Base-by-base conservation (phyloP, 2,329 filamentous ascomycete genomes). In the Fusarium acutatum region DNA sequence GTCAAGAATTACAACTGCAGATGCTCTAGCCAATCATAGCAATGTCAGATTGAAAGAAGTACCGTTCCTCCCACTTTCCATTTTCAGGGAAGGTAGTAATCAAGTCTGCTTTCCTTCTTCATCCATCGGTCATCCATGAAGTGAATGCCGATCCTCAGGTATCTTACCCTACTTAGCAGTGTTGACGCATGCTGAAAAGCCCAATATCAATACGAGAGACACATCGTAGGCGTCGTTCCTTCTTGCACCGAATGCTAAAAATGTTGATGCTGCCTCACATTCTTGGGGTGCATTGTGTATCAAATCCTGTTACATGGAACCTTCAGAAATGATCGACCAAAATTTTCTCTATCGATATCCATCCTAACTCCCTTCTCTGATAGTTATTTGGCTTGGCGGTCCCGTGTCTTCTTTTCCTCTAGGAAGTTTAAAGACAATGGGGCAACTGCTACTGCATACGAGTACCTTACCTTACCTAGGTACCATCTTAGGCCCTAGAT, bases 381-480 rank as follows among this genome's bases (percentile, higher is more conserved):
- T 66, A 64, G 69, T 56, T 61, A 54, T 69, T 69, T 52, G 64
- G 64, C 69, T 65, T 68, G 71, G 64, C 37, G 52, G 69, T 56
- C 41, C 46, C 70, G 57, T 67, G 63, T 32, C 53, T 37, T 40
- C 40, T 59, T 53, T 34, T 54, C 57, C 49, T 60, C 38, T 60
- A 44, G 32, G 35, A 53, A 41, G 44, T 46, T 69, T 43, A 54
- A 54, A 63, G 43, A 38, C 50, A 67, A 71, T 37, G 53, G 68
- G 58, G n/a, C 32, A 67, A 50, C 38, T 40, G 43, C 59, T 40
- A 18, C 46, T 38, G 28, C 63, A 58, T 62, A 69, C 56, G 9
- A 28, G n/a, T 26, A 26, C 26, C 26, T 26, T 26, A 26, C 26
- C 26, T 26, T 26, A 26, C 26, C 26, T 44, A 44, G 15, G n/a